Conservation (phyloP, 768 basidiomycete genomes). For the Termitomyces sp. region DNA sequence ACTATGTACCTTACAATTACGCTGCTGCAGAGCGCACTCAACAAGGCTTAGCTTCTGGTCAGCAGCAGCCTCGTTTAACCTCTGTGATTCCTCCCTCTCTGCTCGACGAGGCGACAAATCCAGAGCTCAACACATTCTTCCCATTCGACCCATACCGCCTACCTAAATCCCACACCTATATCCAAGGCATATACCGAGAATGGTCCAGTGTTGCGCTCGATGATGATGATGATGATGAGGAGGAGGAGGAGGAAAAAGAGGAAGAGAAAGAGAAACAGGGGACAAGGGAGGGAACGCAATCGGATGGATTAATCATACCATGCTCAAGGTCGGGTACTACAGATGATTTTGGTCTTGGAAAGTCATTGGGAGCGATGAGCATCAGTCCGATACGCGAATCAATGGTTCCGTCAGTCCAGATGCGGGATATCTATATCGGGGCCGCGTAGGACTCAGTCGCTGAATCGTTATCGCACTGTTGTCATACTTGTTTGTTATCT, state of each 20-base stretch:
- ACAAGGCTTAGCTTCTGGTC: background rate
- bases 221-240: conserved; percentile 59
- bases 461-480: conserved; percentile 4
- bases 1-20: conserved; percentile 30
- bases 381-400: conserved; percentile 56
- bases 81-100: conserved; percentile 17
- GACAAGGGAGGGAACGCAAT: conserved; percentile 8
- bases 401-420: conserved; percentile 10
- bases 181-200: conserved; percentile 82
- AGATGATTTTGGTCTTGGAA: conserved; percentile 51
- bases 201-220: conserved; percentile 83
- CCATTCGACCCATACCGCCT: conserved; percentile 97
- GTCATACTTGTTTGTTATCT: conserved; percentile 1
- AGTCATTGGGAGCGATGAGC: conserved; percentile 76
- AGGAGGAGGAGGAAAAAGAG: conserved; percentile 33
- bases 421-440: conserved; percentile 12
- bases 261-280: conserved; percentile 17
- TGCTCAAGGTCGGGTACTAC: conserved; percentile 14
- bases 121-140: conserved; percentile 90
- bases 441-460: background rate
- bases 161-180: conserved; percentile 68
- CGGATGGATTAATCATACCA: conserved; percentile 13
- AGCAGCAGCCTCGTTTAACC: background rate
- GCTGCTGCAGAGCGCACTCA: conserved; percentile 10
- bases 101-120: conserved; percentile 34